Conservation (phyloP, 768 basidiomycete genomes). For the Lactifluus piperatus region DNA sequence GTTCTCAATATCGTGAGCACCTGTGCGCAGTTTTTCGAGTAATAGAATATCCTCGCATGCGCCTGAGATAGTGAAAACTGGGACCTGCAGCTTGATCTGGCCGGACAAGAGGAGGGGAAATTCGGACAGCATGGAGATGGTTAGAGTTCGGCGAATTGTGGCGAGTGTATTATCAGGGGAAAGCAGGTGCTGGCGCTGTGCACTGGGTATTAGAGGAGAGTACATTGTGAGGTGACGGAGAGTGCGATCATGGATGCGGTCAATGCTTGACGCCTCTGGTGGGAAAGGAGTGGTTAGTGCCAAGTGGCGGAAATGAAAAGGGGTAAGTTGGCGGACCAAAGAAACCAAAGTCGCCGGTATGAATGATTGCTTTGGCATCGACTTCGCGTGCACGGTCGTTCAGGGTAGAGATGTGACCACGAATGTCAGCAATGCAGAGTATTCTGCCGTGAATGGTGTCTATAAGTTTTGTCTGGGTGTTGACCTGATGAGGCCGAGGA, state of each 20-base stretch:
- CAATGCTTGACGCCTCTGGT: constrained; percentile 68
- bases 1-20: constrained; percentile 78
- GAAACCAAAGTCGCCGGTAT: constrained; percentile 99
- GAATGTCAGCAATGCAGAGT: constrained; percentile 91
- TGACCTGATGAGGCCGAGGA: constrained; percentile 48
- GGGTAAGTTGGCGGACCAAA: constrained; percentile 46
- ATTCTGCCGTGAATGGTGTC: constrained; percentile 78
- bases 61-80: constrained; percentile 95
- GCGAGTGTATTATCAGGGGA: constrained; percentile 59
- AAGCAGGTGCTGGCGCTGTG: constrained; percentile 73
- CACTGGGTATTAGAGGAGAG: constrained; percentile 83
- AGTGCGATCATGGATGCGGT: constrained; percentile 90
- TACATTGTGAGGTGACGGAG: constrained; percentile 95
- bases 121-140: constrained; percentile 79
- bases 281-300: constrained; percentile 14
- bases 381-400: constrained; percentile 86
- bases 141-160: constrained; percentile 62
- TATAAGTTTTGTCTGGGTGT: constrained; percentile 72
- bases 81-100: constrained; percentile 83
- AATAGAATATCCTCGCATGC: constrained; percentile 94
- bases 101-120: constrained; percentile 88
- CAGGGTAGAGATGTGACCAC: constrained; percentile 78
- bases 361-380: constrained; percentile 87
- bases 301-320: background rate
- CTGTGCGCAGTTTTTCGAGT: constrained; percentile 86